Evolutionary conservation across 73 alveolate genomes (phyloP), one percentile per base, ranked within the genome.

Genomic region (Paramecium octaurelia): DNA sequence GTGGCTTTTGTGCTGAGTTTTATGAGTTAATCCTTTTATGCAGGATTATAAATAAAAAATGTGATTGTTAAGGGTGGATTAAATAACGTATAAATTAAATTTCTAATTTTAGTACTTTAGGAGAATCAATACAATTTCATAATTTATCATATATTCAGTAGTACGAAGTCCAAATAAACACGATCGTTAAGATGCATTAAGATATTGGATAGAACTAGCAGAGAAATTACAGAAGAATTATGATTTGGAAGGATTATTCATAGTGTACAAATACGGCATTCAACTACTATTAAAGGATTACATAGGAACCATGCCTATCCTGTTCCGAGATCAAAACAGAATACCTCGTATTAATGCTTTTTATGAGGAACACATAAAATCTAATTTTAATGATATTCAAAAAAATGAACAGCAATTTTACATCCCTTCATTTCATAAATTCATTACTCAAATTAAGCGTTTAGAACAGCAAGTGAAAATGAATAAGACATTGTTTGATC

Each of bases 181-280:
- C 6, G 75, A 42, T 14, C 48, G 91, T 21, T 43, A 80, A 27
- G 91, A 80, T 23, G 70, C 48, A 9, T 44, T 80, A 6, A 44
- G 38, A 14, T 80, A 80, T 80, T 80, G 91, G 91, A 23, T 80
- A 43, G 73, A 46, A 3, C 16, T 80, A 24, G 70, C 76, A 18
- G 75, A 23, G 50, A 27, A 80, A 80, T 24, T 80, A 6, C 10
- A 46, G 40, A 35, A 44, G 2, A 80, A 80, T 46, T 23, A 46
- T 23, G 91, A 80, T 48, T 46, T 80, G 24, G 91, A 80, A 27
- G 91, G 91, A n/a, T 46, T 80, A 44, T 80, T 80, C n/a, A n/a
- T 80, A 4, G 57, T 80, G 11, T 80, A 48, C 14, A 80, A 80
- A 80, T 80, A 44, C 24, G 91, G 91, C 35, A 80, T 80, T 11